phyloP scores from a whole-genome alignment of 129 eudicot species.

The Pseudognaphalium luteoalbum region DNA sequence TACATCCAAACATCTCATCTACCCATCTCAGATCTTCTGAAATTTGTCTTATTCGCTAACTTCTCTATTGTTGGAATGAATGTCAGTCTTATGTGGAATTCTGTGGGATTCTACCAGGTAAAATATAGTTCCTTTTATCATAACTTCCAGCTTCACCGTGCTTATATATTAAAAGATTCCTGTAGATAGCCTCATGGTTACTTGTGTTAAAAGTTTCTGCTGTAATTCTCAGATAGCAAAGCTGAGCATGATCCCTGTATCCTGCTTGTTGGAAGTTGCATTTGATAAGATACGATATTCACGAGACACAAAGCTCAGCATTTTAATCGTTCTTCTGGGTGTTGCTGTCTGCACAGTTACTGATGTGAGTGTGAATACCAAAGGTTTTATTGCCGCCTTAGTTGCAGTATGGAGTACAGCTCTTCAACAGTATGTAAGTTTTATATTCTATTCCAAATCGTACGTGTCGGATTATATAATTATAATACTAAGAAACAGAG shows the following conservation, averaged over 20 bases:
- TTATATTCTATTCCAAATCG: background rate
- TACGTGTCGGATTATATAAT: background rate
- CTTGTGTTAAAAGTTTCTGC: slow-evolving; percentile 14
- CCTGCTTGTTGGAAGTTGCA: slow-evolving; percentile 70
- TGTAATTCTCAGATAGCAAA: slow-evolving; percentile 63
- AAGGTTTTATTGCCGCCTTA: slow-evolving; percentile 77
- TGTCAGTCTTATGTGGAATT: slow-evolving; percentile 85
- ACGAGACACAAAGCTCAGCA: slow-evolving; percentile 76
- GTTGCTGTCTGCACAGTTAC: slow-evolving; percentile 83
- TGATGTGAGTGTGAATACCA: slow-evolving; percentile 75
- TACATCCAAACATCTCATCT: slow-evolving; percentile 64
- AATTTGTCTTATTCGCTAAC: slow-evolving; percentile 69
- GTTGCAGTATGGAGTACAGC: slow-evolving; percentile 86
- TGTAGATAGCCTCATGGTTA: slow-evolving; percentile 11
- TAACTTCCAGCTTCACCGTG: background rate
- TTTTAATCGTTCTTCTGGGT: slow-evolving; percentile 63
- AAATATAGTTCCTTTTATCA: background rate
- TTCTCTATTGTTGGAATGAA: slow-evolving; percentile 82
- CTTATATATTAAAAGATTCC: slow-evolving; percentile 12
- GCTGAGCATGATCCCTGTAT: slow-evolving; percentile 85
- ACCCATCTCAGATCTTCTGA: slow-evolving; percentile 54
- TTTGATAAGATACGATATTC: slow-evolving; percentile 68
- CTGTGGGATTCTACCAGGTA: slow-evolving; percentile 87
- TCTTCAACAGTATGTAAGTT: slow-evolving; percentile 80
- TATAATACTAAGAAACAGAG: background rate